Evolutionary conservation across 2,329 filamentous ascomycete species (phyloP).

Genomic region (Amesomyces nigricolor): DNA sequence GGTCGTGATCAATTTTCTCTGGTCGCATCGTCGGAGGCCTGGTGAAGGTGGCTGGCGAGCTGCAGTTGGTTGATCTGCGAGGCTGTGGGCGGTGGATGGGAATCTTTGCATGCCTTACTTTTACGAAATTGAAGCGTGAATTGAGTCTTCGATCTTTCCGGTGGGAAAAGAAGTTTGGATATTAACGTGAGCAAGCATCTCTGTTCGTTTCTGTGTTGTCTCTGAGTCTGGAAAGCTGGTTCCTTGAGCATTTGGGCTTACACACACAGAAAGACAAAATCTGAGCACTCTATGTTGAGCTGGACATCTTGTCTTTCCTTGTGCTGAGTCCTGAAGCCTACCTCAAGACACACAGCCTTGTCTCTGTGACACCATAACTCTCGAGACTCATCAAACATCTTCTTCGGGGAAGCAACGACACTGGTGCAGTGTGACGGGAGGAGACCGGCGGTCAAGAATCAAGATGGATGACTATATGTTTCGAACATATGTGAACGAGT

Average conservation of each 20-base stretch:
- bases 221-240: too few relatives aligned
- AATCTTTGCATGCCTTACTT: not conserved
- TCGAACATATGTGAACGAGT: slow-evolving; percentile 41
- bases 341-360: too few relatives aligned
- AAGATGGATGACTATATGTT: slow-evolving; percentile 58
- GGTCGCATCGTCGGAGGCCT: not conserved
- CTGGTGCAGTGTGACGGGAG: too few relatives aligned
- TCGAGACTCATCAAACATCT: too few relatives aligned
- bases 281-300: too few relatives aligned
- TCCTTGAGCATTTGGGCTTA: not conserved
- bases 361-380: too few relatives aligned
- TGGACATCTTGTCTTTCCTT: too few relatives aligned
- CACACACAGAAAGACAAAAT: too few relatives aligned
- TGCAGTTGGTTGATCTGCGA: not conserved
- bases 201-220: not conserved
- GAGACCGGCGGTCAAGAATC: not conserved
- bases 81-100: not conserved
- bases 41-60: not conserved
- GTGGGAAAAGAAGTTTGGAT: not conserved
- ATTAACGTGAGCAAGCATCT: not conserved
- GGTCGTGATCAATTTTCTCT: not conserved
- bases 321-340: too few relatives aligned
- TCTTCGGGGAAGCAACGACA: too few relatives aligned
- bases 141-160: too few relatives aligned
- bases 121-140: not conserved